These are phyloP conservation scores for Collybia sp. DNA, from an alignment of 768 basidiomycete species.

Conservation along the genomic window DNA sequence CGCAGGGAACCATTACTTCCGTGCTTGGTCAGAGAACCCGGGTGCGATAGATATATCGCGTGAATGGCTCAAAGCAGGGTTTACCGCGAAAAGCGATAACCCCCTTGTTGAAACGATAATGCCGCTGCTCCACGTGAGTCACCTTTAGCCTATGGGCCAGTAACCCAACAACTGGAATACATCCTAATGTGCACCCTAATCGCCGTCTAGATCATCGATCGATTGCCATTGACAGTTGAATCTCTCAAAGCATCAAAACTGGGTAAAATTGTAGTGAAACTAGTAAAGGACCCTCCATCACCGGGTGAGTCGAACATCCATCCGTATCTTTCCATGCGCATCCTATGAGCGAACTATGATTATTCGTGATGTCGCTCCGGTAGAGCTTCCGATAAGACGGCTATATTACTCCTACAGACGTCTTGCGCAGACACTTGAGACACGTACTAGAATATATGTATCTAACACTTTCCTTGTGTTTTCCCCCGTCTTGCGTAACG, in stretches of 20 bases:
- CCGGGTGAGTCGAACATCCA: conserved; percentile 62
- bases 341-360: background rate
- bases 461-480: conserved; percentile 57
- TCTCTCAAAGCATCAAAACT: conserved; percentile 67
- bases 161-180: background rate
- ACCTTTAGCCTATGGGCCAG: conserved; percentile 2
- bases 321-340: conserved; percentile 9
- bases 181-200: background rate
- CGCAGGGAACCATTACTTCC: conserved; percentile 83
- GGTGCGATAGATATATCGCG: conserved; percentile 73
- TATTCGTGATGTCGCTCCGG: conserved; percentile 17
- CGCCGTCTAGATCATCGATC: conserved; percentile 69
- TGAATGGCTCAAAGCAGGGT: conserved; percentile 77
- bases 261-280: conserved; percentile 73
- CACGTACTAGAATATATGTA: conserved; percentile 49
- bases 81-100: conserved; percentile 48
- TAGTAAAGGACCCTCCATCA: conserved; percentile 70
- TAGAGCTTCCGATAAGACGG: conserved; percentile 13
- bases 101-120: conserved; percentile 71
- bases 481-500: conserved; percentile 29
- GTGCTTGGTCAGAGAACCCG: conserved; percentile 79
- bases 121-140: conserved; percentile 82
- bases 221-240: conserved; percentile 71
- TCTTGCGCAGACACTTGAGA: conserved; percentile 25
- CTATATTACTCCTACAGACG: conserved; percentile 14